These are phyloP conservation scores for Nematocida minor DNA, from an alignment of 371 early-diverging fungal species.

Conservation along the genomic window DNA sequence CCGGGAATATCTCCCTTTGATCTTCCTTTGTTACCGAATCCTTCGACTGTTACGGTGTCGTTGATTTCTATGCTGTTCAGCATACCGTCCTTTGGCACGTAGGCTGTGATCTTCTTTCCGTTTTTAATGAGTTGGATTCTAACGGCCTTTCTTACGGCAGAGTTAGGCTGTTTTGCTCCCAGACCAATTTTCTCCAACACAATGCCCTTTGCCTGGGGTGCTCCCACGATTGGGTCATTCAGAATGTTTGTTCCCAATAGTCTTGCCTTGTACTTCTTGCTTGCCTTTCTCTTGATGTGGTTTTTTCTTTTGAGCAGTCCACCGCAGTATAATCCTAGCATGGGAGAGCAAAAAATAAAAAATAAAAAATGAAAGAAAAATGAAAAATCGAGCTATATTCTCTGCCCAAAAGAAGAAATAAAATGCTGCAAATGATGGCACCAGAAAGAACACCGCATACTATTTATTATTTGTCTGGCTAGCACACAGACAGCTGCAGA, in stretches of 20 bases:
- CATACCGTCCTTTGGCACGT: slow-evolving; percentile 99
- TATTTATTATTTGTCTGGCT: not conserved
- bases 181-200: slow-evolving; percentile 94
- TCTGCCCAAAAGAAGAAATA: no score
- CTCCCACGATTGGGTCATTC: slow-evolving; percentile 81
- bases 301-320: slow-evolving; percentile 87
- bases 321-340: slow-evolving; percentile 85
- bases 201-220: slow-evolving; percentile 99
- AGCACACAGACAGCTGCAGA: no score
- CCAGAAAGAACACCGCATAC: no score
- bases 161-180: slow-evolving; percentile 99
- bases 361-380: slow-evolving; percentile 52
- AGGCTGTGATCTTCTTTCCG: slow-evolving; percentile 99
- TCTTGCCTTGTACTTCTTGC: slow-evolving; percentile 92
- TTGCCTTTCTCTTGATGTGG: slow-evolving; percentile 95
- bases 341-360: slow-evolving; percentile 61
- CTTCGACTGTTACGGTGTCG: slow-evolving; percentile 66
- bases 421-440: no score
- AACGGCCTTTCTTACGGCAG: slow-evolving; percentile 99
- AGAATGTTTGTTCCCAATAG: slow-evolving; percentile 91
- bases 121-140: slow-evolving; percentile 99
- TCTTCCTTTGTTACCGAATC: slow-evolving; percentile 69
- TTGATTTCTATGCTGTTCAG: slow-evolving; percentile 92
- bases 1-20: slow-evolving; percentile 99
- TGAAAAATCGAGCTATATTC: no score